A percentile compares a stretch with the other conserved stretches of the same genome.
phyloP scores from a whole-genome alignment of 2,329 filamentous ascomycete genomes.

The Colletotrichum falcatum region DNA sequence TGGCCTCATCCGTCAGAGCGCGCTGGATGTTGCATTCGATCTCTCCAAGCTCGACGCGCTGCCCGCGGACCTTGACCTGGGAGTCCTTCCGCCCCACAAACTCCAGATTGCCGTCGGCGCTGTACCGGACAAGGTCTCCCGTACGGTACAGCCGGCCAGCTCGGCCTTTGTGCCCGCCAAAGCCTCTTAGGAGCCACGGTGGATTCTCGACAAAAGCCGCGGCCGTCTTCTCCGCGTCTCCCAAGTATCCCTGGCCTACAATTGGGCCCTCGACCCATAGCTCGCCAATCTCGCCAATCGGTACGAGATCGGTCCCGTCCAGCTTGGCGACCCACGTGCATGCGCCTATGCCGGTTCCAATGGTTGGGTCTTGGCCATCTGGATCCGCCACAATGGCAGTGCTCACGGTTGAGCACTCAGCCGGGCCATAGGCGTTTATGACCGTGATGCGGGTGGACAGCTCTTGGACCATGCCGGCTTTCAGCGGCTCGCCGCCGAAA shows the following conservation, averaged over 20 bases:
- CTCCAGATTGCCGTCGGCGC: slow-evolving; percentile 31
- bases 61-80: slow-evolving; percentile 42
- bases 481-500: too few species aligned
- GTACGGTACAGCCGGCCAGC: slow-evolving; percentile 37
- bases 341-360: too few species aligned
- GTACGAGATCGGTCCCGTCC: too few species aligned
- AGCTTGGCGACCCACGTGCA: neutral
- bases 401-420: slow-evolving; percentile 42
- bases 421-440: slow-evolving; percentile 42
- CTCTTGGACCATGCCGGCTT: too few species aligned
- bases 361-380: slow-evolving; percentile 10
- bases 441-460: neutral
- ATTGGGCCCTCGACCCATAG: slow-evolving; percentile 44
- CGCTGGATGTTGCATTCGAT: slow-evolving; percentile 32
- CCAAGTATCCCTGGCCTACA: slow-evolving; percentile 42
- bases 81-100: slow-evolving; percentile 40
- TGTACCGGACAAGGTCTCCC: slow-evolving; percentile 30
- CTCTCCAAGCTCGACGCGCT: slow-evolving; percentile 42
- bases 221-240: neutral
- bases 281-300: slow-evolving; percentile 45
- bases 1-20: too few species aligned
- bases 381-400: slow-evolving; percentile 26
- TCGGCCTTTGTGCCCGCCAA: neutral
- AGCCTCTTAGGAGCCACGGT: neutral
- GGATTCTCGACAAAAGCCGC: slow-evolving; percentile 28